phyloP scores from a whole-genome alignment of 768 basidiomycete genomes.

The Cubamyces lactineus region DNA sequence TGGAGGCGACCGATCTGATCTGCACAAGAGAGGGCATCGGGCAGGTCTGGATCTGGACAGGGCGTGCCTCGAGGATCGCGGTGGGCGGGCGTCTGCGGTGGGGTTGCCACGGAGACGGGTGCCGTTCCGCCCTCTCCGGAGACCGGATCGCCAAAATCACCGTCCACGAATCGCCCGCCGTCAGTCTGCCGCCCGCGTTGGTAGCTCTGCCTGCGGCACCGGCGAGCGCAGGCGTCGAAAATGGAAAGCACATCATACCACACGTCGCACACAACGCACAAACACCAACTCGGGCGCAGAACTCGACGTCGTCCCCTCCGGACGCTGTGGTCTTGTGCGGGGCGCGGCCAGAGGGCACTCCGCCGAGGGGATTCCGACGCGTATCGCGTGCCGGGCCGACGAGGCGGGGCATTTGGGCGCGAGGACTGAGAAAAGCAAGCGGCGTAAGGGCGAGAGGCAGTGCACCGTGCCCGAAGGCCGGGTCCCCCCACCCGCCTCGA shows the following conservation, averaged over 20 bases:
- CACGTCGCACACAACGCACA: no score
- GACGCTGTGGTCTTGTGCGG: no score
- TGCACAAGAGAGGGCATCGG: constrained; percentile 8
- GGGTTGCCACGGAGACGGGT: constrained; percentile 15
- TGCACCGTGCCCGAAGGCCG: no score
- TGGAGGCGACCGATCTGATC: constrained; percentile 4
- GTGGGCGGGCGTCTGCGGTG: not conserved
- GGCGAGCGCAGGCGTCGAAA: not conserved
- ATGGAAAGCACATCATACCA: not conserved
- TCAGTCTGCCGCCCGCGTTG: no score
- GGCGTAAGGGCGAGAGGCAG: no score
- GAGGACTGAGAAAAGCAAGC: no score
- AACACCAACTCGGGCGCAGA: no score
- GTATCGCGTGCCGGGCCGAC: not conserved
- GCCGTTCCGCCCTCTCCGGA: not conserved
- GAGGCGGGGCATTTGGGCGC: not conserved
- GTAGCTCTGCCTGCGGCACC: not conserved
- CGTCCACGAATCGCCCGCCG: no score
- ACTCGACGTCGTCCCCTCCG: no score
- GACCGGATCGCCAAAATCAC: not conserved
- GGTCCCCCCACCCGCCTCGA: no score
- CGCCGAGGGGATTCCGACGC: not conserved
- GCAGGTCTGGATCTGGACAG: constrained; percentile 2
- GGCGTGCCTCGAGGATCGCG: constrained; percentile 11
- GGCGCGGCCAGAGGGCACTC: not conserved